These are phyloP conservation scores for Terana coerulea DNA, from an alignment of 768 basidiomycete species.

Conservation along the genomic window DNA sequence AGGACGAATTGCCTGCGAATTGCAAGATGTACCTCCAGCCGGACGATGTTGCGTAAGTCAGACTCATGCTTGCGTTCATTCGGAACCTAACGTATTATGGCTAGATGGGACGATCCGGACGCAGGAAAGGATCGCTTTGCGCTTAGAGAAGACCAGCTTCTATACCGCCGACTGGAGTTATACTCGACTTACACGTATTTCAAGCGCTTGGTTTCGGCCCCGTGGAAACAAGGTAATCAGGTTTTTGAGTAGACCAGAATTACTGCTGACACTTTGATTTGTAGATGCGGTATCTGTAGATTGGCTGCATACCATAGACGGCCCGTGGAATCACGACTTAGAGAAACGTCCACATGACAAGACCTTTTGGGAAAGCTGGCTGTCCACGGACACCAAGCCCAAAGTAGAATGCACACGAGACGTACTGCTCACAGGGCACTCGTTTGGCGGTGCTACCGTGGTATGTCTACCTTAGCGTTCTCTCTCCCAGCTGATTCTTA, in stretches of 20 bases:
- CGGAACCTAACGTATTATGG: no score
- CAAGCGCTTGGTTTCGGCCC: conserved; percentile 40
- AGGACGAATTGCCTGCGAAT: conserved; percentile 26
- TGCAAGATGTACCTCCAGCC: conserved; percentile 51
- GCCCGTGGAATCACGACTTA: conserved; percentile 14
- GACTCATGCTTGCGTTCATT: no score
- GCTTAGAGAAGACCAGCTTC: conserved; percentile 67
- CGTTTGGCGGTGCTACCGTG: conserved; percentile 53
- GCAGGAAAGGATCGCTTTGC: conserved; percentile 24
- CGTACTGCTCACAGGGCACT: conserved; percentile 47
- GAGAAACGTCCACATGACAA: conserved; percentile 5
- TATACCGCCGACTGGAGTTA: conserved; percentile 66
- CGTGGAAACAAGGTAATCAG: conserved; percentile 20
- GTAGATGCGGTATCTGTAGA: not conserved
- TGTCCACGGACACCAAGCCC: conserved; percentile 33
- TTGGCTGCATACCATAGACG: conserved; percentile 15
- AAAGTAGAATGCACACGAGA: conserved; percentile 31
- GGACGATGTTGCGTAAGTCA: conserved; percentile 49
- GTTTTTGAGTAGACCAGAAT: not conserved
- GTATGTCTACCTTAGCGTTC: no score
- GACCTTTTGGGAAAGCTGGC: conserved; percentile 37
- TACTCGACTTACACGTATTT: conserved; percentile 62
- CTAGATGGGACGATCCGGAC: conserved; percentile 31
- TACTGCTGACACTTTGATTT: not conserved
- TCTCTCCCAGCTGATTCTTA: no score